Conservation (phyloP, 2,329 filamentous ascomycete species). For the Aschersonia sp. region DNA sequence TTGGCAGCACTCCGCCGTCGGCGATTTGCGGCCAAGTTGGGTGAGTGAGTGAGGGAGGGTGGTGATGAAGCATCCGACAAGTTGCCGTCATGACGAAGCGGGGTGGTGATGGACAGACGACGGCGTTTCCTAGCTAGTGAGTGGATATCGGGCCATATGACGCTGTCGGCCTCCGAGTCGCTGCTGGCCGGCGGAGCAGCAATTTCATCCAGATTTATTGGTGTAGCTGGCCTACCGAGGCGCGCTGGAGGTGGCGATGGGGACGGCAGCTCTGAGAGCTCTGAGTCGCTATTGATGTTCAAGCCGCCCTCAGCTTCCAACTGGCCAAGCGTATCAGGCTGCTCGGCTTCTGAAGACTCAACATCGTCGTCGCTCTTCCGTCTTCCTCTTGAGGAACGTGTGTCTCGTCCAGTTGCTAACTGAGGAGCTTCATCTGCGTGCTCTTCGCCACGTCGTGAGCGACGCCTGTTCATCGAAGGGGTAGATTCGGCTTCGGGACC, state of each 20-base stretch:
- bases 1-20: conserved; percentile 16
- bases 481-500: conserved; percentile 55
- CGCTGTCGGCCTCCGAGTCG: conserved; percentile 27
- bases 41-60: conserved; percentile 52
- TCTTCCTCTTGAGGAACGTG: conserved; percentile 29
- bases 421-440: not conserved
- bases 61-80: conserved; percentile 47
- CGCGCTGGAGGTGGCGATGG: conserved; percentile 16
- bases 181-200: conserved; percentile 43
- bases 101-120: conserved; percentile 21
- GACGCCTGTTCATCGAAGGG: conserved; percentile 35
- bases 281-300: conserved; percentile 20
- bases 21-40: conserved; percentile 30
- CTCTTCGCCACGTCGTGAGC: conserved; percentile 16
- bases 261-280: conserved; percentile 22
- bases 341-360: conserved; percentile 19
- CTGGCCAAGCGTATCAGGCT: conserved; percentile 20
- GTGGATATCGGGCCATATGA: conserved; percentile 37
- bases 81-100: conserved; percentile 20
- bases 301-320: conserved; percentile 10
- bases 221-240: conserved; percentile 22
- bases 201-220: conserved; percentile 31
- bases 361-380: conserved; percentile 36
- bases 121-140: conserved; percentile 32
- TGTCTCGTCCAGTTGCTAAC: conserved; percentile 2